phyloP scores from a whole-genome alignment of 208 protist species.

The Crithidia bombi region DNA sequence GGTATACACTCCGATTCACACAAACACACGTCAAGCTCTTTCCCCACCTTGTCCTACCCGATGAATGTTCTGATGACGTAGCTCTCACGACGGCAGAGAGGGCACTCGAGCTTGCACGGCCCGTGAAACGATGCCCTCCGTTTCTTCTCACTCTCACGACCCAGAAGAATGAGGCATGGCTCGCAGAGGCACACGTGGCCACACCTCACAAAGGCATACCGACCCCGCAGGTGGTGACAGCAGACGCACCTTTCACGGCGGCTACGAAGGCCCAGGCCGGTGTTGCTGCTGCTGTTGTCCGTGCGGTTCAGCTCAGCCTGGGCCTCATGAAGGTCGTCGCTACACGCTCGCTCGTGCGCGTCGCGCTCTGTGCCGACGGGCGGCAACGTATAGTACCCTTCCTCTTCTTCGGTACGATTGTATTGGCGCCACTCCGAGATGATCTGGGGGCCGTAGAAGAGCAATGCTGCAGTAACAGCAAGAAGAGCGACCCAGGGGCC shows the following conservation, averaged over 20 bases:
- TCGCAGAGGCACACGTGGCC: slow-evolving; percentile 11
- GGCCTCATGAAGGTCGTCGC: not conserved
- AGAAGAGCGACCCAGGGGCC: not conserved
- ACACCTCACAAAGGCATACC: slow-evolving; percentile 4
- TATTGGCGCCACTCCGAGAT: not conserved
- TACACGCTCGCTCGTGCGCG: not conserved
- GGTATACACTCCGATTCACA: too few relatives aligned
- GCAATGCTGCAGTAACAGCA: not conserved
- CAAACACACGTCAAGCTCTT: too few relatives aligned
- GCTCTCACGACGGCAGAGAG: not conserved
- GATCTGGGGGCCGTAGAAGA: not conserved
- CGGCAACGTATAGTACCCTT: not conserved
- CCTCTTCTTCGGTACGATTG: not conserved
- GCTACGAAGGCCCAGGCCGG: not conserved
- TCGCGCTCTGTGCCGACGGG: not conserved
- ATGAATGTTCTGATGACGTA: slow-evolving; percentile 1
- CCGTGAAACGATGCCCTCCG: not conserved
- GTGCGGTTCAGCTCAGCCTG: not conserved
- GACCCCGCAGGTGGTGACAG: not conserved
- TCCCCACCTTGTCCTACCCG: not conserved
- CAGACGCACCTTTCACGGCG: not conserved
- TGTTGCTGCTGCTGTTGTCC: not conserved
- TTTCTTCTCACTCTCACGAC: not conserved
- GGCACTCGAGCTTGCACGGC: not conserved
- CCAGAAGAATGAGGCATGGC: not conserved